Conservation (phyloP, 257 asterid species). For the Rauvolfia tetraphylla region DNA sequence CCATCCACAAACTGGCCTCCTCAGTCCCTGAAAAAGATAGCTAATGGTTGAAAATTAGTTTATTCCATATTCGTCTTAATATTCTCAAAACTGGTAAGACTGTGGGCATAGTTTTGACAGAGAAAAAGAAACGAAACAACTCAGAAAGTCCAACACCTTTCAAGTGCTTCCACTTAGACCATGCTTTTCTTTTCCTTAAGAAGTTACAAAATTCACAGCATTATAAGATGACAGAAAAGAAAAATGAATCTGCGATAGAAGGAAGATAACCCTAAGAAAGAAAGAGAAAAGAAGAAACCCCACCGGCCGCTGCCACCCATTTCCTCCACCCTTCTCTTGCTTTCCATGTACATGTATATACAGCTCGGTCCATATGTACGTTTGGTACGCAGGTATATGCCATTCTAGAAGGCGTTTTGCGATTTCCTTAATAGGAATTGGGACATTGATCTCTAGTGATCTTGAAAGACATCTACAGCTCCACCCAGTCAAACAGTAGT, state of each 20-base stretch:
- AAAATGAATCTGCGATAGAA: neutral
- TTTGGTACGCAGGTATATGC: neutral
- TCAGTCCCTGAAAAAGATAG: neutral
- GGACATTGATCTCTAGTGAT: neutral
- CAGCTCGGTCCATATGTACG: neutral
- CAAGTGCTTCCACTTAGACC: neutral
- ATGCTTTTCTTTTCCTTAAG: neutral
- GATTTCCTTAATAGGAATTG: neutral
- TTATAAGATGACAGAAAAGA: neutral
- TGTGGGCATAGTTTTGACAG: neutral
- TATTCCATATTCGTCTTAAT: neutral
- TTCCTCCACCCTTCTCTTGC: no score
- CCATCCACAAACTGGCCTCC: neutral
- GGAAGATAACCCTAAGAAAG: slow-evolving; percentile 2
- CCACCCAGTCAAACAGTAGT: neutral
- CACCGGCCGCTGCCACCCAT: neutral
- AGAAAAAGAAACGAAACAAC: neutral
- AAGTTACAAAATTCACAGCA: neutral
- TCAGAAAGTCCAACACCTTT: neutral
- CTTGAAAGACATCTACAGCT: slow-evolving; percentile 17
- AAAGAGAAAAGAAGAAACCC: neutral
- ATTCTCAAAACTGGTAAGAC: neutral
- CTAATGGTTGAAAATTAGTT: neutral
- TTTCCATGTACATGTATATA: neutral
- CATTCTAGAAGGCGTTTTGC: neutral